A percentile compares a stretch with the other conserved stretches of the same genome.
phyloP scores from a whole-genome alignment of 257 asterid genomes.

The Cinchona pubescens region DNA sequence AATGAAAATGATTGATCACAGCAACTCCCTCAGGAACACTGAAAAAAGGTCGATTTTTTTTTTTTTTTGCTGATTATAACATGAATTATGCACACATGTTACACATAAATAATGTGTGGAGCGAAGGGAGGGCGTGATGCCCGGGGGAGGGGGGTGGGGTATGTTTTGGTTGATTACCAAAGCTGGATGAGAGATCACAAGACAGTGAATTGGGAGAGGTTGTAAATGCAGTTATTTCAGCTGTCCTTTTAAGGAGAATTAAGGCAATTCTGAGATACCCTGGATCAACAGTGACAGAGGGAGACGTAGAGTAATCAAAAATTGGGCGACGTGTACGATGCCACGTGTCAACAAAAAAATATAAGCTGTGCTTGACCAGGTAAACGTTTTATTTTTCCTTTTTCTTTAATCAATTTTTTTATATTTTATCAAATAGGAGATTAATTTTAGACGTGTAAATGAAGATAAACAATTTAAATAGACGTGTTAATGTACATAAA shows the following conservation, averaged over 20 bases:
- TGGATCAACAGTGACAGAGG: neutral
- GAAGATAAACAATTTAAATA: too few relatives aligned
- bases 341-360: constrained; percentile 19
- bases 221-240: neutral
- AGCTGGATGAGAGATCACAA: neutral
- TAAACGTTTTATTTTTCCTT: neutral
- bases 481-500: too few relatives aligned
- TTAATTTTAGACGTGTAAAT: too few relatives aligned
- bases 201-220: neutral
- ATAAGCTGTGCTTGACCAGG: constrained; percentile 11
- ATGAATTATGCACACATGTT: neutral
- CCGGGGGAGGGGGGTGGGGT: neutral
- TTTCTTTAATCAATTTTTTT: neutral
- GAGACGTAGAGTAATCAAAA: constrained; percentile 19
- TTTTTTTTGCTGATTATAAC: neutral
- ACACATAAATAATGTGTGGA: neutral
- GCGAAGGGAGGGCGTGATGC: too few relatives aligned
- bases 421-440: too few relatives aligned
- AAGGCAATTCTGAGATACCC: neutral
- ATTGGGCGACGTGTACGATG: constrained; percentile 3
- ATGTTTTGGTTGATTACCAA: neutral
- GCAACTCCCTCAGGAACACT: neutral
- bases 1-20: constrained; percentile 14
- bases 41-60: too few relatives aligned
- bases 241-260: neutral